phyloP scores from a whole-genome alignment of 106 monocot genomes.

The Cymbidium sinense region DNA sequence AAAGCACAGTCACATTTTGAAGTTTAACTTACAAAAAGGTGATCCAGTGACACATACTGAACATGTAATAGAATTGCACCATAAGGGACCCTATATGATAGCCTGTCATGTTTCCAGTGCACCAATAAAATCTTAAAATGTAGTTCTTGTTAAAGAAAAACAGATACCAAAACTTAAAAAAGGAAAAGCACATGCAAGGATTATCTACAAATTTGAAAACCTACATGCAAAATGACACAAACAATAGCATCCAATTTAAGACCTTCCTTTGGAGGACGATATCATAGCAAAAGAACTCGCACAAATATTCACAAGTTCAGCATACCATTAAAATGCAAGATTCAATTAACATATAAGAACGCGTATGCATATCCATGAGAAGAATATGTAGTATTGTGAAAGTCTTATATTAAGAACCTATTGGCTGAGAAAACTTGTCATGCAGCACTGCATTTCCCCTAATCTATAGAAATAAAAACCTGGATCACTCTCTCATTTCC shows the following conservation, averaged over 20 bases:
- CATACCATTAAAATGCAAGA: not conserved
- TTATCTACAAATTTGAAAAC: conserved; percentile 3
- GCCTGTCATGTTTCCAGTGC: conserved; percentile 11
- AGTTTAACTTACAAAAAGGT: conserved; percentile 12
- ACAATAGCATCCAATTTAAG: not conserved
- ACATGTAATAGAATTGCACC: conserved; percentile 22
- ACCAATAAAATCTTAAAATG: conserved; percentile 10
- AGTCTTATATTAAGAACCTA: not conserved
- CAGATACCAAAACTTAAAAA: not conserved
- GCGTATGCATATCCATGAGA: not conserved
- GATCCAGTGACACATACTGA: conserved; percentile 9
- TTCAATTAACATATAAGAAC: not conserved
- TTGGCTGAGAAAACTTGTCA: not conserved
- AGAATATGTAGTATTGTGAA: not conserved
- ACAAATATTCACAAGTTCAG: not conserved
- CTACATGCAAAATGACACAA: not conserved
- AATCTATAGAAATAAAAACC: not conserved
- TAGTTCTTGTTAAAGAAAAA: conserved; percentile 1
- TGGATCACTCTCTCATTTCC: not conserved
- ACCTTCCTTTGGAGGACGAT: not conserved
- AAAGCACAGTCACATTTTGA: conserved; percentile 5
- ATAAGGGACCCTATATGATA: conserved; percentile 14
- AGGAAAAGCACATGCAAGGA: not conserved
- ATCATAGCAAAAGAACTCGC: not conserved
- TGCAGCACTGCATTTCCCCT: not conserved